Evolutionary conservation across 352 stramenopile genomes (phyloP), one percentile per base, ranked within the genome.

Genomic region (Pythium pectinolyticum): DNA sequence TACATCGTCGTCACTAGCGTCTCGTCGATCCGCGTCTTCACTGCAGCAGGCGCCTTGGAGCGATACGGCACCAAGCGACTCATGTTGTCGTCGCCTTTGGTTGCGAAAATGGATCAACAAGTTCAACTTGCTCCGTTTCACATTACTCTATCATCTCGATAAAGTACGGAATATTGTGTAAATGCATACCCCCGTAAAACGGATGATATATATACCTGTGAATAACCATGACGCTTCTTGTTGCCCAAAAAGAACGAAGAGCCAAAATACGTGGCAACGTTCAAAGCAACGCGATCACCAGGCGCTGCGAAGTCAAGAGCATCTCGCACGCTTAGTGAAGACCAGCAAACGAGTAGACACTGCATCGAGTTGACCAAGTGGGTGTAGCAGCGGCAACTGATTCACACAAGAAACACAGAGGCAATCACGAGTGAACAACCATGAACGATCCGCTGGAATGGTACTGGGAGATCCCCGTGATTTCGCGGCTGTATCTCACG

Each of bases 381-480:
- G n/a, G n/a, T n/a, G n/a, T n/a, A n/a, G n/a, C n/a, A n/a, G n/a
- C n/a, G n/a, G n/a, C n/a, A n/a, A n/a, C n/a, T n/a, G 5, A 48
- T 48, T 15, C 20, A 10, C 7, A 5, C 19, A 48, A 7, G 20
- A 7, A 28, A 22, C 19, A 7, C 7, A 12, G 40, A 28, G 12
- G n/a, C n/a, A n/a, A n/a, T n/a, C 12, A 19, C 40, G 40, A 48
- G 40, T 12, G 40, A 48, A 48, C 45, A 6, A 61, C n/a, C 30
- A 94, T 94, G 84, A 94, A 93, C 71, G 85, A 95, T 58, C 84
- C 88, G 43, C 76, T 96, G 60, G 84, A 90, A 71, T 99, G 97
- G 97, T 99, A 99, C 78, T 96, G 97, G 72, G 97, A 99, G 69
- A 99, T 99, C 66, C 97, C 97, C 34, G 64, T 98, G n/a, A 88